These are phyloP conservation scores for Cystofilobasidium ferigula DNA, from an alignment of 768 basidiomycete species.

Conservation along the genomic window DNA sequence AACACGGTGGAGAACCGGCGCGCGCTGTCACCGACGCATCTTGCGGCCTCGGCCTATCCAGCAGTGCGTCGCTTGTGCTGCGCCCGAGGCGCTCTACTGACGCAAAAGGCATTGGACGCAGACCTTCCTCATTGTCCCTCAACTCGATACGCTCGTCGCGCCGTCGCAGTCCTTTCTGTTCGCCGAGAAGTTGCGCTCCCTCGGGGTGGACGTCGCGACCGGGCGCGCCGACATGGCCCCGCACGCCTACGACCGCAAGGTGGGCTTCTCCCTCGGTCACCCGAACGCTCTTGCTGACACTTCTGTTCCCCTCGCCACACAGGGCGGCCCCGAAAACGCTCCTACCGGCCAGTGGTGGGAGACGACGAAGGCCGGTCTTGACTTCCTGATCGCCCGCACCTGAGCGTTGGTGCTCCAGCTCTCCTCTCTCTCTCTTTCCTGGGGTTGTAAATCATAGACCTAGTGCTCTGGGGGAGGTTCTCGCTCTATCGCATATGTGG, in stretches of 20 bases:
- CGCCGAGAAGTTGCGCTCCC: neutral
- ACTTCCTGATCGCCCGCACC: neutral
- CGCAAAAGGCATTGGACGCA: too few species aligned
- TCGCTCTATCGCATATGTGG: too few species aligned
- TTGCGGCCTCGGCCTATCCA: neutral
- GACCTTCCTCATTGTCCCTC: conserved; percentile 1
- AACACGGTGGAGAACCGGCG: neutral
- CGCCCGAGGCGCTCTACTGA: too few species aligned
- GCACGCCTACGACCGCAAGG: conserved; percentile 5
- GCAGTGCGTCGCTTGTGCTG: neutral
- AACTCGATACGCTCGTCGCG: conserved; percentile 5
- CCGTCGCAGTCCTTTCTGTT: neutral
- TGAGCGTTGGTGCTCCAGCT: too few species aligned
- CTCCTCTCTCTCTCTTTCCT: too few species aligned
- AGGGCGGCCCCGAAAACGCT: neutral
- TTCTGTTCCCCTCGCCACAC: neutral
- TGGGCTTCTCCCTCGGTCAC: neutral
- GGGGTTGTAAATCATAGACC: too few species aligned
- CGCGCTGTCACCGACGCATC: neutral
- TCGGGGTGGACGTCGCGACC: neutral
- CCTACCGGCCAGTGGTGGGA: neutral
- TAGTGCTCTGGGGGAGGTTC: too few species aligned
- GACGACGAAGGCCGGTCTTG: neutral
- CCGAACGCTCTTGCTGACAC: neutral
- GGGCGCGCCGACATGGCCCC: neutral